Base-by-base conservation (phyloP, 192 early-diverging fungal genomes). In the Cetraspora pellucida region DNA sequence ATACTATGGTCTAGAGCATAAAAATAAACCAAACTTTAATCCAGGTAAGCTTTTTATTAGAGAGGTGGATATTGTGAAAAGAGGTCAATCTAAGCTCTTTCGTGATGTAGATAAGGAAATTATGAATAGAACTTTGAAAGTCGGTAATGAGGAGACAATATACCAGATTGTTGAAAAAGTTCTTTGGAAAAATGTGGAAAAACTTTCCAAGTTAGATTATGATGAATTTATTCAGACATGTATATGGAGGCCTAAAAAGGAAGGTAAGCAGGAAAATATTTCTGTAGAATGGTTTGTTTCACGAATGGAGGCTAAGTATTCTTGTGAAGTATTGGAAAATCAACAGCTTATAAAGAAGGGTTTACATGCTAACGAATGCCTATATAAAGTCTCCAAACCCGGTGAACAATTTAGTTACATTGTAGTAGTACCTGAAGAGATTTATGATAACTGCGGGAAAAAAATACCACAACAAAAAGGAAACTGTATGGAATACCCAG, bases 271-370 rank as follows among this genome's bases (percentile, higher is more conserved):
- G n/a, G n/a, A n/a, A n/a, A n/a, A n/a, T n/a, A n/a, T n/a, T n/a
- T 16, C 46, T 70, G 68, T 70, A 10, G 3, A 70, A 1, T 16
- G 21, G 2, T 72, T 72, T 55, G 37, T 72, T 2, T 21, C 2
- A 0, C 70, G 19, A 9, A 72, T 72, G 25, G 37, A 54, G 37
- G 0, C 49, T 67, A 67, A 45, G 1, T 16, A 67, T 16, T 3
- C 31, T 67, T 37, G 65, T 30, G 65, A 67, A 4, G 45, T n/a
- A n/a, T 67, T 27, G 1, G 1, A 3, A 3, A 64, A 64, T 27
- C n/a, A 67, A 30, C 65, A 67, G 65, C 37, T 67, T 46, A 31
- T 67, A 67, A 67, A 67, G 19, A 37, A 67, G 65, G 65, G 43
- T n/a, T 37, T 67, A 43, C 0, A 8, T 17, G 25, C 52, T 21